Evolutionary conservation across 208 protist genomes (phyloP).

Genomic region (Leishmania major): DNA sequence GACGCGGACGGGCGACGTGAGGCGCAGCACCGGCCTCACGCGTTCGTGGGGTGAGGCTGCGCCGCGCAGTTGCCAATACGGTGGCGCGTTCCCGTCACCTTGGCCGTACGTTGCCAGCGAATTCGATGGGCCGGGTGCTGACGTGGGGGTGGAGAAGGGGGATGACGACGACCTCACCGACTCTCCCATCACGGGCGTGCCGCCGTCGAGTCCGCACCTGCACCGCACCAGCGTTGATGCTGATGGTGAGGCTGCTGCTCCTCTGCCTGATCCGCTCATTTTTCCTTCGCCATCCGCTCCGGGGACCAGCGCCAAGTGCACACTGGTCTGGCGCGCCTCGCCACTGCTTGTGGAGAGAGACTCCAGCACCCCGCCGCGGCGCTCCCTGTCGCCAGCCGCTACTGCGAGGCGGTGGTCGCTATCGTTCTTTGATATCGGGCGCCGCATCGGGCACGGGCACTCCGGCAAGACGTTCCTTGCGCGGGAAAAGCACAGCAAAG

Average conservation of each 20-base stretch:
- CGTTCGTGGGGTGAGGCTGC: not conserved
- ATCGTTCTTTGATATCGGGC: conserved; percentile 52
- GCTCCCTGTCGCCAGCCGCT: not conserved
- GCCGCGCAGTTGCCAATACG: not conserved
- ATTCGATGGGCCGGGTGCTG: no score
- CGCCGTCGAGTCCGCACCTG: not conserved
- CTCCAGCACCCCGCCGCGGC: not conserved
- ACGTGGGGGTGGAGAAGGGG: no score
- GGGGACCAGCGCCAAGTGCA: not conserved
- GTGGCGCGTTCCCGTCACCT: not conserved
- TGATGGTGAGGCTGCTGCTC: not conserved
- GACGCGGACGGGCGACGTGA: not conserved
- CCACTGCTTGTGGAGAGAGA: not conserved
- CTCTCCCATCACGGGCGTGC: conserved; percentile 10
- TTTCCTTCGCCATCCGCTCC: not conserved
- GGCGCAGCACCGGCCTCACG: not conserved
- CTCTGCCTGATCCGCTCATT: not conserved
- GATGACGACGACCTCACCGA: conserved; percentile 13
- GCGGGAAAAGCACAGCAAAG: conserved; percentile 46
- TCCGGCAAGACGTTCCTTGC: conserved; percentile 54
- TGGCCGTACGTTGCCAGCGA: not conserved
- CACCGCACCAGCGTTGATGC: not conserved
- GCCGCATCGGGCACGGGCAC: conserved; percentile 43
- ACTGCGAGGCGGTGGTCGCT: conserved; percentile 37
- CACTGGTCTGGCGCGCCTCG: not conserved